Evolutionary conservation across 2,329 filamentous ascomycete genomes (phyloP), one percentile per base, ranked within the genome.

Genomic region (Claviceps africana): DNA sequence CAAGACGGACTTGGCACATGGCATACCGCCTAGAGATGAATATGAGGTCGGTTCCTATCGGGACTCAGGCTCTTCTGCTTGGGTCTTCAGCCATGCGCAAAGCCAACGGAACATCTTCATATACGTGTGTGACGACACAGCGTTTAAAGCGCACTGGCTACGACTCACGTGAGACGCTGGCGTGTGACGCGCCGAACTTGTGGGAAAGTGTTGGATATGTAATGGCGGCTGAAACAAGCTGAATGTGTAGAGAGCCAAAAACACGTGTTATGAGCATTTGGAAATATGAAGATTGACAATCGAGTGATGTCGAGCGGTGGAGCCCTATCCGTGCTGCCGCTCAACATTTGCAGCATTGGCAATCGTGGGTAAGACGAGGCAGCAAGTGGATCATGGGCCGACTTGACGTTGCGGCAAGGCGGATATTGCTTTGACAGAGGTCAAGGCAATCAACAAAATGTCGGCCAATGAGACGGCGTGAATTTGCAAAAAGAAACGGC

Each of bases 351-450:
- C 25, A 45, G 5, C 43, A 11, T 11, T 22, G 11, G 40, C 40
- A 25, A 5, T 25, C 25, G 25, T 25, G 25, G 25, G 40, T 21
- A 10, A 43, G 25, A 44, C 43, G 49, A 54, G 49, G 25, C 53
- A 50, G 47, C 50, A 21, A 28, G 53, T 50, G 46, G 50, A 54
- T 49, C 51, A 11, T 49, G 22, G 30, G 33, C 49, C 48, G 46
- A 51, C 45, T 25, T 51, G 51, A 45, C 48, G 15, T 51, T 35
- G 21, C 31, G 40, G 46, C 28, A 52, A 52, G 40, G 46, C 44
- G 39, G 46, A 52, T 22, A 28, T 44, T 33, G 47, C 42, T 30
- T 19, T 37, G 33, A 46, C 25, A 40, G 21, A 50, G 31, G 33
- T 7, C 42, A 19, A 50, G 31, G n/a, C 22, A 15, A 25, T 3